Evolutionary conservation across 2,329 filamentous ascomycete genomes (phyloP), one percentile per base, ranked within the genome.

Genomic region (Aaosphaeria pasadenensis): DNA sequence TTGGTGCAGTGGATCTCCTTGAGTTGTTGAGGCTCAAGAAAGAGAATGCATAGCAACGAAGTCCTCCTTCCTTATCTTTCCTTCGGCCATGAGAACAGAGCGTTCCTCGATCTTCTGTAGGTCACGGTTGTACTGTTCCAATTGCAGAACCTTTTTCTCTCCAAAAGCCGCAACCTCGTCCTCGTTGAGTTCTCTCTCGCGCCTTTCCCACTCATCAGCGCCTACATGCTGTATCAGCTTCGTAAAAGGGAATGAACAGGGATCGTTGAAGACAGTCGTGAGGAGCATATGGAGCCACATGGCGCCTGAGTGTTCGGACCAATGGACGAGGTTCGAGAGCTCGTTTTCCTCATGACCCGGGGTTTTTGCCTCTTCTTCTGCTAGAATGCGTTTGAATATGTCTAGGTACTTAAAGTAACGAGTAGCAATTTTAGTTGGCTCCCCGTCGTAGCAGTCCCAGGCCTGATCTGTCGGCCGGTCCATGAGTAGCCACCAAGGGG

Each of bases 241-340:
- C 5, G 50, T 60, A 49, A 67, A 68, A 33, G 65, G 62, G 56
- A 70, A 69, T 44, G 51, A 65, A 13, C 45, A 42, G 35, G 59
- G 46, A 47, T 67, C 59, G 35, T 64, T 67, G 30, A 71, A 69
- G 39, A 64, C 64, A 46, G 52, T 57, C 35, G 51, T 61, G 13
- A 71, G 55, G 9, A 36, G 33, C 33, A 36, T 36, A 36, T 36
- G 33, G 33, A 5, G 69, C 56, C 57, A 71, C 62, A 71, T 71
- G 29, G 61, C 64, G 29, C 67, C 66, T 6, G 66, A 69, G 7
- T 52, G 39, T 50, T 63, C 54, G 0, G 63, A 71, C 62, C 63
- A 67, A 44, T 60, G 64, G 13, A 71, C 53, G 17, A 72, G 60
- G 36, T 50, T 56, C 4, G 65, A 71, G 44, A 69, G 54, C 45